Evolutionary conservation across 2,329 filamentous ascomycete species (phyloP).

Genomic region (Boeremia lycopersici): DNA sequence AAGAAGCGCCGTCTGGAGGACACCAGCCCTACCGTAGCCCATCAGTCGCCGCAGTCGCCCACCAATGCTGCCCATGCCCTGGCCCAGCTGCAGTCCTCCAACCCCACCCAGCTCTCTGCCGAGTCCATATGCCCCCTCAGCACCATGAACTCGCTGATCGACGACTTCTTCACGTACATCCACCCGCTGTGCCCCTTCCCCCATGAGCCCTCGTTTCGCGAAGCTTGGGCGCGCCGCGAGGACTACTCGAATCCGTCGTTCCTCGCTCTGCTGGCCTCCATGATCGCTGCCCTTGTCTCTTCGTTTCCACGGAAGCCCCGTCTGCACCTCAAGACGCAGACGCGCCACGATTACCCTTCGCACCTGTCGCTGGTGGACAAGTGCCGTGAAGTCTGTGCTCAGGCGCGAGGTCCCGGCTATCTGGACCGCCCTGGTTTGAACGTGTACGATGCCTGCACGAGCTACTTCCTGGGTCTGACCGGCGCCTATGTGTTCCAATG

Average conservation of each 20-base stretch:
- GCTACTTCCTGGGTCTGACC: slow-evolving; percentile 74
- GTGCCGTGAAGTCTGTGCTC: slow-evolving; percentile 71
- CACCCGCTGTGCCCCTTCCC: slow-evolving; percentile 79
- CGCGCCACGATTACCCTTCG: slow-evolving; percentile 69
- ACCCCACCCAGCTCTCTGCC: slow-evolving; percentile 57
- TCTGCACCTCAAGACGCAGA: slow-evolving; percentile 70
- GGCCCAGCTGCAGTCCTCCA: slow-evolving; percentile 55
- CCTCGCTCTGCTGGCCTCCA: slow-evolving; percentile 72
- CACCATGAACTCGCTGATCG: slow-evolving; percentile 71
- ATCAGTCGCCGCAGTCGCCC: slow-evolving; percentile 56
- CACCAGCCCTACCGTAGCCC: slow-evolving; percentile 45
- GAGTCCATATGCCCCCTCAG: slow-evolving; percentile 75
- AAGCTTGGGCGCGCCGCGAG: slow-evolving; percentile 69
- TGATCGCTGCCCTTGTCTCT: slow-evolving; percentile 75
- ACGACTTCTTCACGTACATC: slow-evolving; percentile 85
- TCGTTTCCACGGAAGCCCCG: slow-evolving; percentile 76
- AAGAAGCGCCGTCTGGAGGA: slow-evolving; percentile 64
- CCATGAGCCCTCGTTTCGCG: slow-evolving; percentile 77
- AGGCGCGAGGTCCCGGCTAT: slow-evolving; percentile 66
- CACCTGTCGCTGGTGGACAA: slow-evolving; percentile 72
- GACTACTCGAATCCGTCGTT: slow-evolving; percentile 71
- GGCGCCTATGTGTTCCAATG: slow-evolving; percentile 72
- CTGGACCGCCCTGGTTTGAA: slow-evolving; percentile 61
- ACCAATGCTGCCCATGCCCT: slow-evolving; percentile 61
- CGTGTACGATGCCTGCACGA: slow-evolving; percentile 71